phyloP scores from a whole-genome alignment of 2,329 filamentous ascomycete genomes.

The Emergomyces africanus region DNA sequence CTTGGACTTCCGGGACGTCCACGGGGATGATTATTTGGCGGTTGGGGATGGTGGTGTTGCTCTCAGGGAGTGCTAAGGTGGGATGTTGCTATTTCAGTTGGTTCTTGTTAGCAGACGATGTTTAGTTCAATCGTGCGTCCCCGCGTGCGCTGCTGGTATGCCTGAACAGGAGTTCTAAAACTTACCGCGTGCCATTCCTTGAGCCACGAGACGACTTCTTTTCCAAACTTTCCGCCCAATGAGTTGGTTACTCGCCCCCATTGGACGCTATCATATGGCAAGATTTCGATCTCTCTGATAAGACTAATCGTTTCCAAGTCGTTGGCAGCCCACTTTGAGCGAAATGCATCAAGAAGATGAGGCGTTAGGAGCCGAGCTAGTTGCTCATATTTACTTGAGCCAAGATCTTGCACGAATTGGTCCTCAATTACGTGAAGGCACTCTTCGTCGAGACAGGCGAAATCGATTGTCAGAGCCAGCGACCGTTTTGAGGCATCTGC shows the following conservation, averaged over 20 bases:
- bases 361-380: constrained; percentile 41
- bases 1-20: constrained; percentile 68
- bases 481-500: constrained; percentile 23
- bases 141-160: no score
- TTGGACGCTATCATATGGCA: constrained; percentile 38
- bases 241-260: constrained; percentile 42
- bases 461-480: constrained; percentile 54
- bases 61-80: constrained; percentile 20
- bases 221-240: constrained; percentile 33
- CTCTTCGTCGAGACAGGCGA: constrained; percentile 64
- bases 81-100: constrained; percentile 19
- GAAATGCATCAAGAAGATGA: constrained; percentile 36
- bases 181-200: constrained; percentile 43
- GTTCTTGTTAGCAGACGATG: constrained; percentile 3
- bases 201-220: constrained; percentile 25
- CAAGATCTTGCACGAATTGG: constrained; percentile 36
- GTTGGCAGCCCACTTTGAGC: constrained; percentile 32
- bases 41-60: constrained; percentile 26
- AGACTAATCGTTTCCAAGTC: constrained; percentile 44
- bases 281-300: constrained; percentile 39
- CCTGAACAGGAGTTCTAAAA: background rate
- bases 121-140: background rate
- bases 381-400: constrained; percentile 32
- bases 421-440: constrained; percentile 40
- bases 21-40: constrained; percentile 75